A percentile compares a stretch with the other conserved stretches of the same genome.
Conservation (phyloP, 306 rosid species). For the Sicyos edulis region DNA sequence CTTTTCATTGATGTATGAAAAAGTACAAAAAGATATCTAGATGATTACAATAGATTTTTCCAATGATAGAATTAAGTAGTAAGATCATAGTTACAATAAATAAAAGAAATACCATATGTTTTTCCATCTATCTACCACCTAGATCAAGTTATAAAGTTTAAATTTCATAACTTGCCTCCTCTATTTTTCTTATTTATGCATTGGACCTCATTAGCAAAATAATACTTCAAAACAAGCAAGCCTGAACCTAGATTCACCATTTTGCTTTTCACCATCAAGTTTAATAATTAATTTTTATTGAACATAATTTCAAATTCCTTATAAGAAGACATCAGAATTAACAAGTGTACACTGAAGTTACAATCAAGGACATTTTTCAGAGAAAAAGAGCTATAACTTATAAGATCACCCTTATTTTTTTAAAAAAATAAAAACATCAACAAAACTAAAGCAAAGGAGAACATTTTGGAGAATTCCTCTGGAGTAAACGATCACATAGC, state of each 20-base stretch:
- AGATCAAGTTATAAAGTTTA: neutral
- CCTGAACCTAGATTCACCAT: slow-evolving; percentile 1
- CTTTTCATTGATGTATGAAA: no score
- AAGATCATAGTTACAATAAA: no score
- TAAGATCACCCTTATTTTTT: neutral
- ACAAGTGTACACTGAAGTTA: neutral
- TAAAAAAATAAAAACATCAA: neutral
- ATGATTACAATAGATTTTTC: no score
- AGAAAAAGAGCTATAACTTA: neutral
- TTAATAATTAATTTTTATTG: neutral
- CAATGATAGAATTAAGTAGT: no score
- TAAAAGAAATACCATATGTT: neutral
- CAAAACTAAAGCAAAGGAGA: neutral
- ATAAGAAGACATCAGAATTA: neutral
- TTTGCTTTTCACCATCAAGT: neutral
- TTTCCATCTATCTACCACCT: neutral
- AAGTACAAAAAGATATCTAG: no score
- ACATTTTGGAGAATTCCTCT: neutral
- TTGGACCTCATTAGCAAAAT: neutral
- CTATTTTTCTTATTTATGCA: neutral
- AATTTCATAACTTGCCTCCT: neutral
- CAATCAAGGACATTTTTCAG: neutral
- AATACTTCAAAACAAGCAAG: neutral
- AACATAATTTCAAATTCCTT: neutral
- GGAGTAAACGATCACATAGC: neutral